Evolutionary conservation across 176 grass and related monocot species (phyloP), one percentile per base, ranked within the genome.

Genomic region (Juncus inflexus): DNA sequence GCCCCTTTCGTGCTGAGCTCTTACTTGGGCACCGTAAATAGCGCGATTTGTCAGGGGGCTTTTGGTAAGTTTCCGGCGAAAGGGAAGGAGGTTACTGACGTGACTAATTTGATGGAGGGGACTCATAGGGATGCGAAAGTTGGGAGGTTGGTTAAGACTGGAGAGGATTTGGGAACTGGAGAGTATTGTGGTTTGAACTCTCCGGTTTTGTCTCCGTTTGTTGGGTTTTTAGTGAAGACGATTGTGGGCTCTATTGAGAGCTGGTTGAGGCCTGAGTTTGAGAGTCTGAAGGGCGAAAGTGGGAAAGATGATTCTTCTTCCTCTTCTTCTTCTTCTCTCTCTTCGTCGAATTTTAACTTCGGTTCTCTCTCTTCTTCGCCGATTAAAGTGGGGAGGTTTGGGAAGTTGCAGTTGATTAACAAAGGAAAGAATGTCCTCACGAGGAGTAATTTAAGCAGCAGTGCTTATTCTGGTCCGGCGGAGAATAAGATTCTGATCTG

Each of bases 101-200:
- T 89, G 73, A 90, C 87, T 70, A 67, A 81, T 7, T 89, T 53
- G 3, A 74, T 76, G 49, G 70, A 83, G 79, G 70, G 80, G 77
- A 89, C 67, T 67, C 86, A 90, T 28, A 80, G 83, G 63, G 78
- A 87, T 83, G 83, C 95, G 64, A 99, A 99, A 87, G 83, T 99
- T 15, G 95, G 85, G 60, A 94, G 89, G 78, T 76, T 89, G 63
- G 86, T 86, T 47, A 47, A 9, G 1, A 64, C 72, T 79, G 42
- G 78, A 84, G 65, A 89, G 66, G 65, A 72, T 58, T 35, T 28
- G 19, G 70, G 61, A 41, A 42, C 40, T 1, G 41, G 62, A 58
- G 73, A 9, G 35, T 47, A 60, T 50, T 41, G 52, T 60, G 47
- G 52, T 62, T 41, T 42, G 35, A 12, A 36, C 5, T 39, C 15